These are phyloP conservation scores for Pichia sp. DNA, from an alignment of 1,139 yeast genomes.

Conservation along the genomic window DNA sequence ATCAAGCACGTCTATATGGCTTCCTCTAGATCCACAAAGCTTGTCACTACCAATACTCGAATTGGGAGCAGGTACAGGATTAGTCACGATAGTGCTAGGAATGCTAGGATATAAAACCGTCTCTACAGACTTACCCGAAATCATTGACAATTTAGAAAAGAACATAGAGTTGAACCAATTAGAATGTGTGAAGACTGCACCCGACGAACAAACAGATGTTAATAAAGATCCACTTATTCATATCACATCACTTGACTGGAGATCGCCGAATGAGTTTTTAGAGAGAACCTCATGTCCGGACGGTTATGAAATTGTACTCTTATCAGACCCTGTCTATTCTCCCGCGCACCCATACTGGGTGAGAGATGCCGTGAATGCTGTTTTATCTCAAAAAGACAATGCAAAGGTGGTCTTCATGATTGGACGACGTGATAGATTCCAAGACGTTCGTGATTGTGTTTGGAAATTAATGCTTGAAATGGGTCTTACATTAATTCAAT, in stretches of 20 bases:
- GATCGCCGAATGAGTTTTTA: conserved; percentile 46
- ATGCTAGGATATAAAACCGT: conserved; percentile 47
- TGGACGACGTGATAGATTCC: conserved; percentile 70
- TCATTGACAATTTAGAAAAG: conserved; percentile 60
- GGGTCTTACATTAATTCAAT: conserved; percentile 31
- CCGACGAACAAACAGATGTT: neutral
- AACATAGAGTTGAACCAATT: conserved; percentile 57
- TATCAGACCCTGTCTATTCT: conserved; percentile 91
- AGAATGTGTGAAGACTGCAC: conserved; percentile 1
- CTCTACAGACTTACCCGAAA: conserved; percentile 79
- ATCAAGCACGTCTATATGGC: conserved; percentile 20
- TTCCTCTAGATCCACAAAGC: conserved; percentile 18
- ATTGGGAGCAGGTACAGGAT: conserved; percentile 92
- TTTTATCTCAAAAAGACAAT: conserved; percentile 36
- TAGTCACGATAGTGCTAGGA: conserved; percentile 72
- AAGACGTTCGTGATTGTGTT: conserved; percentile 56
- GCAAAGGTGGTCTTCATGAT: conserved; percentile 61
- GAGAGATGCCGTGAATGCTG: conserved; percentile 49
- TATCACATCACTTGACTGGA: conserved; percentile 63
- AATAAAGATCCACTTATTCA: conserved; percentile 1
- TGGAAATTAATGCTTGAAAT: conserved; percentile 51
- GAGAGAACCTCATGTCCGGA: conserved; percentile 18
- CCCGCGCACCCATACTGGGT: conserved; percentile 77
- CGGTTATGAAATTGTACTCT: conserved; percentile 55
- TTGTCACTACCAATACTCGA: conserved; percentile 54